These are phyloP conservation scores for Boletus tylopilopsis DNA, from an alignment of 768 basidiomycete species.

Conservation along the genomic window DNA sequence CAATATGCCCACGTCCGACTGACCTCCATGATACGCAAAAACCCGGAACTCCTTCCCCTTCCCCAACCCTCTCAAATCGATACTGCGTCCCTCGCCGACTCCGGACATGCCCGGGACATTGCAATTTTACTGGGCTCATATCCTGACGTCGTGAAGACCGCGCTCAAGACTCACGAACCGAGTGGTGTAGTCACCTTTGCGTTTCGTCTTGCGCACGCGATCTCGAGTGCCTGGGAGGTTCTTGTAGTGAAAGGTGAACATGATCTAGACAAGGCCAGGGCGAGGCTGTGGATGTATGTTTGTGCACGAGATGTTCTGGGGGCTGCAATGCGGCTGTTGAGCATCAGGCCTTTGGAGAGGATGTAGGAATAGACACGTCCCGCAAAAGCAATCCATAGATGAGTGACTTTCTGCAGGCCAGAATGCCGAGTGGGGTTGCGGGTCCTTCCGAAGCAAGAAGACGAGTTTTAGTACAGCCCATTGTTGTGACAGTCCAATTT, in stretches of 20 bases:
- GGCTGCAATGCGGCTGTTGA: constrained; percentile 82
- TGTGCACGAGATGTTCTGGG: constrained; percentile 88
- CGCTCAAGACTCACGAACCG: constrained; percentile 83
- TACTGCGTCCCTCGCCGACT: constrained; percentile 60
- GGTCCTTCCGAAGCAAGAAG: no score
- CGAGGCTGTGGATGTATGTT: constrained; percentile 86
- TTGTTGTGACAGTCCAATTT: no score
- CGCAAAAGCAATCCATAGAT: no score
- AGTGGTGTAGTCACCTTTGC: constrained; percentile 88
- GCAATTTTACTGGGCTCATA: constrained; percentile 84
- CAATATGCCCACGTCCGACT: constrained; percentile 96
- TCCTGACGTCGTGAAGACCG: constrained; percentile 86
- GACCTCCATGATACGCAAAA: constrained; percentile 87
- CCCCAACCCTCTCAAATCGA: constrained; percentile 67
- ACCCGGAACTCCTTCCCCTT: constrained; percentile 79
- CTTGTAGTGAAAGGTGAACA: constrained; percentile 82
- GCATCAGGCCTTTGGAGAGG: constrained; percentile 84
- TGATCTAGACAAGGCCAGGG: constrained; percentile 72
- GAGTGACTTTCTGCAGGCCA: no score
- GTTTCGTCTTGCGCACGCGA: constrained; percentile 83
- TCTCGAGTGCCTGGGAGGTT: constrained; percentile 90
- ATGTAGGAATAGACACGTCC: constrained; percentile 73
- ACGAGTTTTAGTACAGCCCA: no score
- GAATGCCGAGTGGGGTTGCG: no score
- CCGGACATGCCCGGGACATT: constrained; percentile 77